Conservation (phyloP, 225 moss, liverwort and hornwort species). For the Asterella californica region DNA sequence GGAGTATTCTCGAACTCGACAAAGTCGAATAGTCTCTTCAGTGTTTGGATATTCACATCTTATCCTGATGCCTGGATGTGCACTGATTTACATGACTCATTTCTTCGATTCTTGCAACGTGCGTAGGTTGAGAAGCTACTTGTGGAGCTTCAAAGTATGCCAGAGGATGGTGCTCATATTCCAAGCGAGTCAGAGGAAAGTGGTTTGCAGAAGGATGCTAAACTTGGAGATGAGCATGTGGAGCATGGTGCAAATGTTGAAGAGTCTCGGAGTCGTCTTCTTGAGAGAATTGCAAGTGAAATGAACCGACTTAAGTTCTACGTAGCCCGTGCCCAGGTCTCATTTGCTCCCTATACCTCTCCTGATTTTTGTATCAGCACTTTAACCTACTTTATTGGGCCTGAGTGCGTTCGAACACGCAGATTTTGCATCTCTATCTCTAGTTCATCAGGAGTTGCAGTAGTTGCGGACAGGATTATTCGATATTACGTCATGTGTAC, state of each 20-base stretch:
- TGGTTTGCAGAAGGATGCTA: constrained; percentile 48
- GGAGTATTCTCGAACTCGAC: no score
- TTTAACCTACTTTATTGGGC: not conserved
- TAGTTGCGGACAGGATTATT: not conserved
- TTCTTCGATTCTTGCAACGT: constrained; percentile 50
- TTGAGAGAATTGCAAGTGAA: constrained; percentile 93
- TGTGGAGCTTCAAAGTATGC: constrained; percentile 73
- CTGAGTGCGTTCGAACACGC: not conserved
- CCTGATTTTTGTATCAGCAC: not conserved
- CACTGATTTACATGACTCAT: not conserved
- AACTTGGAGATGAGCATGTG: constrained; percentile 42
- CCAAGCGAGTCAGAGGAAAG: constrained; percentile 40
- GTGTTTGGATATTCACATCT: not conserved
- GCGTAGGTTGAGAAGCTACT: constrained; percentile 85
- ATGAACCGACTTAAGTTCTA: constrained; percentile 95
- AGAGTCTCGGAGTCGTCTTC: constrained; percentile 69
- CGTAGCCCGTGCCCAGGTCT: constrained; percentile 80
- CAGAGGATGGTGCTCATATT: constrained; percentile 65
- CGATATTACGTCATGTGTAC: not conserved
- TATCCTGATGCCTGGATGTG: not conserved
- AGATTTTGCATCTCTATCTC: not conserved
- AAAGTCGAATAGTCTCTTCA: not conserved
- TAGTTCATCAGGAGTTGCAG: not conserved
- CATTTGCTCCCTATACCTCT: not conserved
- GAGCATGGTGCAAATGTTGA: constrained; percentile 71